Percentiles rank a stretch among this genome's conserved stretches.
phyloP scores from a whole-genome alignment of 371 early-diverging fungal species.

The Circinella minor region DNA sequence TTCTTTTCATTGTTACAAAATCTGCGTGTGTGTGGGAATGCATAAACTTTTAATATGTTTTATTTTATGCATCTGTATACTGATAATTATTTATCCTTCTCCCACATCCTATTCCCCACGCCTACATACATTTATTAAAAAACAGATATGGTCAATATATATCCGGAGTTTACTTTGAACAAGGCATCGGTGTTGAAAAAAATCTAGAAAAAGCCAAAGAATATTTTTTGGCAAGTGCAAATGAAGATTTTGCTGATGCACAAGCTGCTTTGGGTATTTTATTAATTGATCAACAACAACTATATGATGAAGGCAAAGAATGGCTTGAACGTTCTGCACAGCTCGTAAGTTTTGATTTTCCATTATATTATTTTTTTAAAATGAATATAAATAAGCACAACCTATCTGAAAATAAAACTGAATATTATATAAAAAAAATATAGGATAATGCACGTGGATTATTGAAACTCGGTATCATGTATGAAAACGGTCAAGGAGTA shows the following conservation, averaged over 20 bases:
- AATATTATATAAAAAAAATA: not conserved
- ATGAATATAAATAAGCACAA: not conserved
- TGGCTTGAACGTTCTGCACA: slow-evolving; percentile 50
- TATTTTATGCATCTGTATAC: too few relatives aligned
- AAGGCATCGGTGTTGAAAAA: slow-evolving; percentile 40
- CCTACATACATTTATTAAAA: not conserved
- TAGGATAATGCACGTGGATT: slow-evolving; percentile 46
- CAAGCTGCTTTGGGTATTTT: slow-evolving; percentile 51
- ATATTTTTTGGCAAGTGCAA: slow-evolving; percentile 42
- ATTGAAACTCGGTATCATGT: slow-evolving; percentile 46
- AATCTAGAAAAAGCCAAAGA: slow-evolving; percentile 35
- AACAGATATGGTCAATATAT: slow-evolving; percentile 54
- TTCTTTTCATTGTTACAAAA: not conserved
- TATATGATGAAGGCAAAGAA: slow-evolving; percentile 34
- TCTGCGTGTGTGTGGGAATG: not conserved
- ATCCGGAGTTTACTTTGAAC: slow-evolving; percentile 47
- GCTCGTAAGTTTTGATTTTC: slow-evolving; percentile 25
- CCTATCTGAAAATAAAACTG: not conserved
- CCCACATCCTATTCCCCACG: not conserved
- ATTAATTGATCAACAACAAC: slow-evolving; percentile 28
- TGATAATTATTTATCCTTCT: not conserved
- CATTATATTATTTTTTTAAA: too few relatives aligned
- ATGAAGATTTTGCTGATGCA: slow-evolving; percentile 48
- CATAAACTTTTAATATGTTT: not conserved
- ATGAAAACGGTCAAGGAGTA: slow-evolving; percentile 47